A percentile compares a stretch with the other conserved stretches of the same genome.
phyloP scores from a whole-genome alignment of 2,329 filamentous ascomycete genomes.

The Calcarisporium arbuscula region DNA sequence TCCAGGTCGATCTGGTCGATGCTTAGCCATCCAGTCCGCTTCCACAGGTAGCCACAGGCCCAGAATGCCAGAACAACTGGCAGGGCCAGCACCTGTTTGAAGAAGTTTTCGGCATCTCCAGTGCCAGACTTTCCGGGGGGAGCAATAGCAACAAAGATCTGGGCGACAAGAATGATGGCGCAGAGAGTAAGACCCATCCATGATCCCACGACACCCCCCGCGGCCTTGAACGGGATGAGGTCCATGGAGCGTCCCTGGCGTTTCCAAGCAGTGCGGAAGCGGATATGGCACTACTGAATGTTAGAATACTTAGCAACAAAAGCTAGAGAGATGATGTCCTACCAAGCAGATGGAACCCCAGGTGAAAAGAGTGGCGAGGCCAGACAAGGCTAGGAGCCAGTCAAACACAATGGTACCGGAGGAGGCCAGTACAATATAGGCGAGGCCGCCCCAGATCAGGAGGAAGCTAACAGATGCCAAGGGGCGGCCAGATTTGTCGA shows the following conservation, averaged over 20 bases:
- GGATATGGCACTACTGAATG: no score
- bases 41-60: constrained; percentile 55
- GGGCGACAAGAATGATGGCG: constrained; percentile 44
- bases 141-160: constrained; percentile 43
- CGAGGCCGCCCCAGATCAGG: constrained; percentile 41
- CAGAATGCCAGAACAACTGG: constrained; percentile 50
- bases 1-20: constrained; percentile 60
- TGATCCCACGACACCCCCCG: constrained; percentile 55
- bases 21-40: constrained; percentile 53
- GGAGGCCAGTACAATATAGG: constrained; percentile 38
- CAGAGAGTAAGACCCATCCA: constrained; percentile 55
- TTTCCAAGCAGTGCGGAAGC: constrained; percentile 58
- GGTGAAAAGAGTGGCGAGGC: constrained; percentile 56
- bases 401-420: constrained; percentile 49
- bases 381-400: constrained; percentile 60
- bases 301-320: no score
- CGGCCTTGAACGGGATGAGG: constrained; percentile 58
- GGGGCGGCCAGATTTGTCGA: constrained; percentile 48
- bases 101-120: constrained; percentile 42
- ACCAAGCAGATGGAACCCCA: constrained; percentile 60
- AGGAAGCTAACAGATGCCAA: constrained; percentile 38
- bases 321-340: no score
- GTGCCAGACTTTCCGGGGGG: constrained; percentile 24
- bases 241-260: constrained; percentile 52
- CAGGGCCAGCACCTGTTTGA: constrained; percentile 46